A percentile compares a stretch with the other conserved stretches of the same genome.
phyloP scores from a whole-genome alignment of 2,329 filamentous ascomycete species.

The Penicillium sp. region DNA sequence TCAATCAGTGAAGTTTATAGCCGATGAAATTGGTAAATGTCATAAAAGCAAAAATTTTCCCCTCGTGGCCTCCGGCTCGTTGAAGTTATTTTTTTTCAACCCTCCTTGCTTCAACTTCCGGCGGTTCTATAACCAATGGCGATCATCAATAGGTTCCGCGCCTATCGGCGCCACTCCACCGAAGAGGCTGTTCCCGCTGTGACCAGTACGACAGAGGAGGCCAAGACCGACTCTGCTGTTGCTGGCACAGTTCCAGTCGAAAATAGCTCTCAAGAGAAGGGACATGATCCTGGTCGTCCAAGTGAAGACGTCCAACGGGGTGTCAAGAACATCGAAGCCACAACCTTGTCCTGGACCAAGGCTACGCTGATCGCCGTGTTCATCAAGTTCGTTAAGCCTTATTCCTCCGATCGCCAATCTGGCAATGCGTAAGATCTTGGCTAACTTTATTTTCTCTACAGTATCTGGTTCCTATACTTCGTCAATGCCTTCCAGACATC shows the following conservation, averaged over 20 bases:
- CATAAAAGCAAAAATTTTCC: constrained; percentile 10
- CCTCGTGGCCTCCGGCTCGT: neutral
- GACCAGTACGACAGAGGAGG: neutral
- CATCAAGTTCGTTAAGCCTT: constrained; percentile 15
- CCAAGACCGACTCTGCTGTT: neutral
- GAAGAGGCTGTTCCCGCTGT: neutral
- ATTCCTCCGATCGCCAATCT: neutral
- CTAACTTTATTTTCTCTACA: constrained; percentile 8
- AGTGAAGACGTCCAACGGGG: constrained; percentile 39
- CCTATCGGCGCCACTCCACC: constrained; percentile 6
- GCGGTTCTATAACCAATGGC: neutral
- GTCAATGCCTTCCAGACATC: constrained; percentile 22
- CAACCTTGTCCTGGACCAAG: constrained; percentile 52
- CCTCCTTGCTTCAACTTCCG: neutral
- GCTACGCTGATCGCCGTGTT: constrained; percentile 20
- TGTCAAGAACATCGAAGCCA: constrained; percentile 53
- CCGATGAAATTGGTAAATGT: neutral
- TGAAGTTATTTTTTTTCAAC: neutral
- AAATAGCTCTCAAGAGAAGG: neutral
- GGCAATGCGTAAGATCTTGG: neutral
- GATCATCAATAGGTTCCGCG: constrained; percentile 5
- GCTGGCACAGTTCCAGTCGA: neutral
- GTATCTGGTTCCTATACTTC: constrained; percentile 29
- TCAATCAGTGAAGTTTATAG: constrained; percentile 11
- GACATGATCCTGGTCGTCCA: neutral